phyloP scores from a whole-genome alignment of 345 rosid genomes.

The Clausena lansium region DNA sequence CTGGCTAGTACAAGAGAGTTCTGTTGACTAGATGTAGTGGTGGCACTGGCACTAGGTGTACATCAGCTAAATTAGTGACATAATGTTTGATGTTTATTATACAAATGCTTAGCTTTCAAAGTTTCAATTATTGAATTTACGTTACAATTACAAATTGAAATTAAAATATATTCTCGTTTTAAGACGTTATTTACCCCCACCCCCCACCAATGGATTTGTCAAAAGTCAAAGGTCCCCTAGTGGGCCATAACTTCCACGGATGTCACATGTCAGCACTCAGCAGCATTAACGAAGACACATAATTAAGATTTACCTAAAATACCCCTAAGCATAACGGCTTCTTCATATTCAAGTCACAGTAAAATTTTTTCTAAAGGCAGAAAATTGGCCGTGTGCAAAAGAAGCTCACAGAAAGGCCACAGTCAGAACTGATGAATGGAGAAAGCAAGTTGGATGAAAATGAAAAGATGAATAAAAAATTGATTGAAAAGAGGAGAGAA shows the following conservation, averaged over 20 bases:
- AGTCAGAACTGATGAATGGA: not conserved
- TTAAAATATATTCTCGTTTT: no score
- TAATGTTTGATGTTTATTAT: no score
- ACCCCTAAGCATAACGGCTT: not conserved
- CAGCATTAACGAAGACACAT: not conserved
- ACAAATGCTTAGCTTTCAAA: no score
- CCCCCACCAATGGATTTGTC: not conserved
- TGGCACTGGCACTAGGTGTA: no score
- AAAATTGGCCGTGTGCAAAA: not conserved
- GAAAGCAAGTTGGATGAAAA: not conserved
- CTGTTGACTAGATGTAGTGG: no score
- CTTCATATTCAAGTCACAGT: not conserved
- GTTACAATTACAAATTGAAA: no score
- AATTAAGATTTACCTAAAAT: not conserved
- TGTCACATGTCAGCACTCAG: not conserved
- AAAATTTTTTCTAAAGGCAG: not conserved
- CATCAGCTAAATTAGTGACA: no score
- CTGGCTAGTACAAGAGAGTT: no score
- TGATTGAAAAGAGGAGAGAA: no score
- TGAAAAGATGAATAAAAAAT: not conserved
- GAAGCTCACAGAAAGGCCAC: not conserved
- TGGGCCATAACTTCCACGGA: not conserved
- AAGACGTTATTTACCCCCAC: not conserved
- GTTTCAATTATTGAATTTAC: no score
- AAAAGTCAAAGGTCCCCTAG: not conserved